These are phyloP conservation scores for Quercus mongolica DNA, from an alignment of 306 rosid species.

Conservation along the genomic window DNA sequence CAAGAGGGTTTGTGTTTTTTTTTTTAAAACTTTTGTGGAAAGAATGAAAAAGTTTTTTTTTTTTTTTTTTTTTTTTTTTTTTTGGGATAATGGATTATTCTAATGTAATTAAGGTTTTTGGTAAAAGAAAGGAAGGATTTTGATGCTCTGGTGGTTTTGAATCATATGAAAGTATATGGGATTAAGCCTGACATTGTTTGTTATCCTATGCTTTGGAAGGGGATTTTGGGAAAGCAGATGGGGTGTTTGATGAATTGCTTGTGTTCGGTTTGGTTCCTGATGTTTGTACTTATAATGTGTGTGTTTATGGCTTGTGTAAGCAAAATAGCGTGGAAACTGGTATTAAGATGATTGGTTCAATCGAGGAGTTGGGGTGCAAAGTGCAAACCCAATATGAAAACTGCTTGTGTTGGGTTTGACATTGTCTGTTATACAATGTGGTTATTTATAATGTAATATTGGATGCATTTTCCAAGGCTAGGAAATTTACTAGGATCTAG, in stretches of 20 bases:
- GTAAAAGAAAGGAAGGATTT: constrained; percentile 45
- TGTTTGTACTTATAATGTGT: constrained; percentile 62
- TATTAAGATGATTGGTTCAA: constrained; percentile 39
- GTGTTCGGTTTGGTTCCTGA: constrained; percentile 74
- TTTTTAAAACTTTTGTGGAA: constrained; percentile 50
- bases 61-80: constrained; percentile 65
- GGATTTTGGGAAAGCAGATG: constrained; percentile 42
- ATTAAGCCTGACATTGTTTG: constrained; percentile 66
- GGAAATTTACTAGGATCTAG: constrained; percentile 28
- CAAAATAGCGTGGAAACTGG: constrained; percentile 47
- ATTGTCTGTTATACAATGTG: constrained; percentile 6
- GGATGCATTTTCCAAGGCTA: constrained; percentile 38
- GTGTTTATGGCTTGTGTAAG: constrained; percentile 64
- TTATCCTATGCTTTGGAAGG: constrained; percentile 72
- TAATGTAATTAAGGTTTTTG: constrained; percentile 52
- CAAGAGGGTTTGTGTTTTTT: constrained; percentile 28
- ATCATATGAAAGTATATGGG: constrained; percentile 53
- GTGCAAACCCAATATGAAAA: constrained; percentile 59
- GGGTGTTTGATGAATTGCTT: constrained; percentile 73
- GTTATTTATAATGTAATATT: constrained; percentile 63
- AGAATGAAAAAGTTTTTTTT: constrained; percentile 53
- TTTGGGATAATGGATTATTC: constrained; percentile 58
- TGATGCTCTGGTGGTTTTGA: constrained; percentile 52
- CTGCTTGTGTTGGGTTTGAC: too few relatives aligned
- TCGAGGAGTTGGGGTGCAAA: constrained; percentile 59